Percentiles rank a stretch among this genome's conserved stretches.
phyloP scores from a whole-genome alignment of 257 asterid species.

The Forsythia suspensa region DNA sequence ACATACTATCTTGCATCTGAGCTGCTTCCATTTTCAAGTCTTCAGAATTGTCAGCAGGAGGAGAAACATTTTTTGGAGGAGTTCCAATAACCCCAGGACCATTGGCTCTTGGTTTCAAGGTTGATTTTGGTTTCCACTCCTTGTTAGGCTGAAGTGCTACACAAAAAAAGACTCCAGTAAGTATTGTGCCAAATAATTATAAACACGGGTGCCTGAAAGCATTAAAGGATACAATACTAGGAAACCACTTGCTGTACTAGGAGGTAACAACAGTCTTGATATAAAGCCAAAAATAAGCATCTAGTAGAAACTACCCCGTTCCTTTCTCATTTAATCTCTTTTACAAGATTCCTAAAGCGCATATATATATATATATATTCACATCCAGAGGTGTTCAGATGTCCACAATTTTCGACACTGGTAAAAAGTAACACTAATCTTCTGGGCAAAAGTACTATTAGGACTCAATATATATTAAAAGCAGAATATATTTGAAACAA shows the following conservation, averaged over 20 bases:
- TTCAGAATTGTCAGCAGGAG: slow-evolving; percentile 47
- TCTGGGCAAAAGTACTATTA: neutral
- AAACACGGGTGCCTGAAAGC: neutral
- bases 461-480: neutral
- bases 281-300: slow-evolving; percentile 1
- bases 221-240: slow-evolving; percentile 3
- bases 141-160: slow-evolving; percentile 71
- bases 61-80: slow-evolving; percentile 53
- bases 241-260: slow-evolving; percentile 12
- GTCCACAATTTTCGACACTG: neutral
- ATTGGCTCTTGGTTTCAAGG: slow-evolving; percentile 48
- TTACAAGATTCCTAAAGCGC: neutral
- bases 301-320: neutral
- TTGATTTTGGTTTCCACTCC: slow-evolving; percentile 96
- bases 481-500: neutral
- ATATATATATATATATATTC: neutral
- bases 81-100: slow-evolving; percentile 61
- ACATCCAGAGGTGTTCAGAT: neutral
- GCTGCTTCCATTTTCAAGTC: slow-evolving; percentile 47
- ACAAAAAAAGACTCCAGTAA: slow-evolving; percentile 30
- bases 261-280: slow-evolving; percentile 13
- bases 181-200: slow-evolving; percentile 10
- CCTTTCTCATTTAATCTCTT: neutral
- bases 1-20: slow-evolving; percentile 53
- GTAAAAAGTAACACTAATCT: neutral